Evolutionary conservation across 768 basidiomycete species (phyloP), one percentile per base, ranked within the genome.

Genomic region (Phaffia tasmanica): DNA sequence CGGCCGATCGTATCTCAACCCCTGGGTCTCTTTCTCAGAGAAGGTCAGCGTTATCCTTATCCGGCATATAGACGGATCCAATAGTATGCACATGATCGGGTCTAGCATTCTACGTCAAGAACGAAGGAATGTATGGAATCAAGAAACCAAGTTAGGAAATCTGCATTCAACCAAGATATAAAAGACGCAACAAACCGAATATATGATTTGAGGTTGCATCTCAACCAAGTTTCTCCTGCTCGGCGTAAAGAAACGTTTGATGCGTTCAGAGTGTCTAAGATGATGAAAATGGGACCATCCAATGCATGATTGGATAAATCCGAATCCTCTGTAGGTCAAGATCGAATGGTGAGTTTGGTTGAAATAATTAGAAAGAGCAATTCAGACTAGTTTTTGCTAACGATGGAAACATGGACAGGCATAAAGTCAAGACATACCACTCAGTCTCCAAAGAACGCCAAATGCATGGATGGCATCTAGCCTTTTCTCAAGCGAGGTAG

Each of bases 151-250:
- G 8, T 25, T 61, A 11, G n/a, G 50, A 9, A 3, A n/a, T 29
- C 19, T 32, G 18, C 30, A 16, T 29, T 14, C 35, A 27, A n/a
- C 27, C 32, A 63, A 9, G 19, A 3, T 25, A 29, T 18, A 1
- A 57, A 48, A 16, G 21, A 23, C 42, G 29, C 23, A 21, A 61
- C 79, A 47, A 76, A 92, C 91, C 93, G 83, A 66, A 91, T 79
- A 74, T 94, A 94, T 1, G 91, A 93, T 74, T 87, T 88, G 35
- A 97, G 80, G 72, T 85, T 90, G 73, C 89, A 91, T 30, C 93
- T 83, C 87, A 99, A 91, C 95, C 95, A 99, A 0, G 91, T 91
- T 75, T 98, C 94, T 18, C 88, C 89, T 42, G 88, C 80, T 15
- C 90, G 82, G 30, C 87, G 84, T 14, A 87, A 75, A 68, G 78